A percentile compares a stretch with the other conserved stretches of the same genome.
These are phyloP conservation scores for Saccharomyces pastorianus DNA, from an alignment of 1,139 yeast species.

Conservation along the genomic window DNA sequence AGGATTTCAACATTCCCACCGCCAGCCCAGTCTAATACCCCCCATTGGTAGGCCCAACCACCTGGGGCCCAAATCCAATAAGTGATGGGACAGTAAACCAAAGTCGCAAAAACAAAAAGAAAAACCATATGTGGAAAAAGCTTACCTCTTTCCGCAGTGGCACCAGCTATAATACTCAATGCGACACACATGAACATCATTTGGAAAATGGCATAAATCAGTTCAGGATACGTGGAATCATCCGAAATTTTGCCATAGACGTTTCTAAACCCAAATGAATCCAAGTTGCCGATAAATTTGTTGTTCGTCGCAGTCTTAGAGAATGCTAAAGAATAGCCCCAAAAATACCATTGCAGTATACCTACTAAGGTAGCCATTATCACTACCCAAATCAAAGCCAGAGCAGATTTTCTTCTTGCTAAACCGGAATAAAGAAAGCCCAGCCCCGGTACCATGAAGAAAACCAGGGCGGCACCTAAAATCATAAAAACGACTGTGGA, in stretches of 20 bases:
- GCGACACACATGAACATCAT: conserved; percentile 89
- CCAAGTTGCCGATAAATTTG: conserved; percentile 78
- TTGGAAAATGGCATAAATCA: conserved; percentile 80
- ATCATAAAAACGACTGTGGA: conserved; percentile 47
- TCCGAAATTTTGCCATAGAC: conserved; percentile 44
- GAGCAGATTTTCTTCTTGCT: conserved; percentile 83
- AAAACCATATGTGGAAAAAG: conserved; percentile 78
- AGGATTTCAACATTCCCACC: conserved; percentile 95
- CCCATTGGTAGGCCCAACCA: conserved; percentile 92
- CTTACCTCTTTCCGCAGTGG: conserved; percentile 91
- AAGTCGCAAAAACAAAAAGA: conserved; percentile 78
- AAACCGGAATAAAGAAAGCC: conserved; percentile 92
- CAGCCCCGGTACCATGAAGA: conserved; percentile 92
- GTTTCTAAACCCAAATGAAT: conserved; percentile 71
- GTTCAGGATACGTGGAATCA: conserved; percentile 55
- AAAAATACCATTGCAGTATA: conserved; percentile 87
- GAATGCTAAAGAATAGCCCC: conserved; percentile 94
- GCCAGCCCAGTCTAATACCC: conserved; percentile 93
- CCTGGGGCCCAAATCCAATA: conserved; percentile 90
- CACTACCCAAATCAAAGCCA: conserved; percentile 79
- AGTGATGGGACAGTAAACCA: conserved; percentile 87
- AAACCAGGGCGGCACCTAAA: conserved; percentile 61
- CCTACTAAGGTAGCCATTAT: conserved; percentile 76
- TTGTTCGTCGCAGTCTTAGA: conserved; percentile 61
- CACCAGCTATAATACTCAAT: conserved; percentile 84